Percentiles rank a stretch among this genome's conserved stretches.
These are phyloP conservation scores for Mallotus nudiflorus DNA, from an alignment of 345 rosid genomes.

Conservation along the genomic window DNA sequence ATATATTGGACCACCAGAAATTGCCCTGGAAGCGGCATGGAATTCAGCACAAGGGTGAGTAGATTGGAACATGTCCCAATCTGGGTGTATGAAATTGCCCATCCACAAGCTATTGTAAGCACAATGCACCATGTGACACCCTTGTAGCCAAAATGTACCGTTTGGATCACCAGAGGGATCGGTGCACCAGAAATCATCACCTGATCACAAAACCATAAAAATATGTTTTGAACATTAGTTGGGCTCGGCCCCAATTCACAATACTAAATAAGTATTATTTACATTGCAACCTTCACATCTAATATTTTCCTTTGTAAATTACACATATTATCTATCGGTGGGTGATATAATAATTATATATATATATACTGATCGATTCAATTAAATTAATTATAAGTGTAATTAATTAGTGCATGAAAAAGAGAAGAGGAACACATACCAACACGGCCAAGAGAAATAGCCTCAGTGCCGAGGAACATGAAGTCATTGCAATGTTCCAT, in stretches of 20 bases:
- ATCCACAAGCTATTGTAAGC: constrained; percentile 99
- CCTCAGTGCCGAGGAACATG: constrained; percentile 95
- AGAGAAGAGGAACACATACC: constrained; percentile 44
- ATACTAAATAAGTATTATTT: too few relatives aligned
- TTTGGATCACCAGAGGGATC: constrained; percentile 97
- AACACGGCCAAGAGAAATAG: constrained; percentile 94
- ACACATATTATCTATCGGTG: too few relatives aligned
- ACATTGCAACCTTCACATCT: too few relatives aligned
- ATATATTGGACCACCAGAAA: constrained; percentile 92
- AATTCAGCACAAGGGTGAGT: constrained; percentile 95
- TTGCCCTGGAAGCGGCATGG: constrained; percentile 95
- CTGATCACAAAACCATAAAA: constrained; percentile 29
- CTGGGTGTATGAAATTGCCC: constrained; percentile 98
- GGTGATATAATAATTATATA: too few relatives aligned
- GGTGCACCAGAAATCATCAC: constrained; percentile 98
- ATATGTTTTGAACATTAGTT: neutral
- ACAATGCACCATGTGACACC: constrained; percentile 99
- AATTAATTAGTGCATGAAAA: too few relatives aligned
- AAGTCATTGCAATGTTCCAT: constrained; percentile 99
- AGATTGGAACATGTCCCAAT: constrained; percentile 99
- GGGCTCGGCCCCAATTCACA: neutral
- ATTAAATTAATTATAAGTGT: too few relatives aligned
- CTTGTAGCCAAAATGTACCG: constrained; percentile 97
- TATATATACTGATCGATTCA: too few relatives aligned
- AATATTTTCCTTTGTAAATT: too few relatives aligned